Evolutionary conservation across 2,329 filamentous ascomycete genomes (phyloP), one percentile per base, ranked within the genome.

Genomic region (Cercospora zeina): DNA sequence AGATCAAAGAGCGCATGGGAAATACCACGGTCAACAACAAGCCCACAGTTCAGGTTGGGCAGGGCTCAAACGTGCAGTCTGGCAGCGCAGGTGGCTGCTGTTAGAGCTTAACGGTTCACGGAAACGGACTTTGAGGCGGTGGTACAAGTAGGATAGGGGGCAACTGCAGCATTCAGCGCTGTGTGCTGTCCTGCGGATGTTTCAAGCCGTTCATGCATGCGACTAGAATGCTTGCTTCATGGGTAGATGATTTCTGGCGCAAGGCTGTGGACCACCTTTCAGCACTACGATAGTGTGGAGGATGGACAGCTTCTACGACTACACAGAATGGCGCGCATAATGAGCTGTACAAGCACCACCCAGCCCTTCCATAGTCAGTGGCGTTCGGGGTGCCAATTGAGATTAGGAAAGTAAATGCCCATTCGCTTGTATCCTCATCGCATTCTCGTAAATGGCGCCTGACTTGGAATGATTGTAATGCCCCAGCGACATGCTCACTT

Each of bases 1-100:
- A 99, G 81, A 99, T 99, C 83, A 99, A 99, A 87, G 93, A 97
- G 84, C 90, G 95, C 75, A 99, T 99, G 93, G 95, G 95, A 74
- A 96, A 91, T 71, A 95, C 93, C 67, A 89, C 90, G 69, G 93
- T 93, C 83, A 97, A 97, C 87, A 96, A 93, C 82, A 99, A 97
- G 85, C 93, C 93, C 69, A 96, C 91, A 72, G 93, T 99, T 73
- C 92, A 96, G 77, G 95, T 99, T 73, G 91, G 92, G 63, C 89
- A 92, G 77, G 95, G 95, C 75, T 92, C 96, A 79, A 93, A 93
- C 73, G 93, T 99, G 70, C 90, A 96, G 78, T 90, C 87, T 73
- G 89, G 89, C 71, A 90, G 90, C 72, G 90, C 86, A 76, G 88
- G 89, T 75, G 88, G 91, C 77, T 97, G 93, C 86, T 97, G 93